phyloP scores from a whole-genome alignment of 176 grass and related monocot genomes.

The Raddia distichophylla region DNA sequence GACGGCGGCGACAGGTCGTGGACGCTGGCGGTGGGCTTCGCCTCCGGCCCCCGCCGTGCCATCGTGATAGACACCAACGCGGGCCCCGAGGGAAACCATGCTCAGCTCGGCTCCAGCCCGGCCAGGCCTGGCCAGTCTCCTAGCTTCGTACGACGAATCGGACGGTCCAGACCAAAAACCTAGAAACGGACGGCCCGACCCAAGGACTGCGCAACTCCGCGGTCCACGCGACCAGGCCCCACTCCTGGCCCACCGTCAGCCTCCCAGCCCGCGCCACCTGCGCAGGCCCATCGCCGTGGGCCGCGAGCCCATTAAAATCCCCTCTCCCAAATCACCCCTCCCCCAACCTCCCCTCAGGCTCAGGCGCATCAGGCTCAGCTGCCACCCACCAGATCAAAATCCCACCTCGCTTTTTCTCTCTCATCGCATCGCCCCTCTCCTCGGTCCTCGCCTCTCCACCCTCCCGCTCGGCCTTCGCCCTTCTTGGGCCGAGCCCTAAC shows the following conservation, averaged over 20 bases:
- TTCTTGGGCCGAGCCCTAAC: constrained; percentile 65
- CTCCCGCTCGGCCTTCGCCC: constrained; percentile 44
- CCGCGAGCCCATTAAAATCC: constrained; percentile 49
- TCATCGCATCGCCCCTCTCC: not conserved
- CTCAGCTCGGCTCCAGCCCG: too few relatives aligned
- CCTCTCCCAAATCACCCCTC: not conserved
- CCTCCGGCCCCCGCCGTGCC: too few relatives aligned
- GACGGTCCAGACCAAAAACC: too few relatives aligned
- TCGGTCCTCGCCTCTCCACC: too few relatives aligned
- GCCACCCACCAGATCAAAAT: not conserved
- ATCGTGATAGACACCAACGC: too few relatives aligned
- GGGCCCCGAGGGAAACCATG: too few relatives aligned
- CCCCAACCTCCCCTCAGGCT: not conserved
- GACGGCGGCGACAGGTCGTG: too few relatives aligned
- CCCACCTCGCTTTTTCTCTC: not conserved
- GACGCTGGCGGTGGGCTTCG: too few relatives aligned
- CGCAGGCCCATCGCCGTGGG: constrained; percentile 41
- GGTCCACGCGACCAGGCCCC: constrained; percentile 15
- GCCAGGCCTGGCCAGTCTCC: too few relatives aligned
- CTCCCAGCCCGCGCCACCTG: constrained; percentile 15
- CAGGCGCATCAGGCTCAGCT: not conserved
- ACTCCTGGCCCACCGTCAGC: constrained; percentile 45
- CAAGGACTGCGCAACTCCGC: not conserved
- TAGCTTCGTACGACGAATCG: too few relatives aligned
- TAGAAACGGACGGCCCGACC: too few relatives aligned